A percentile compares a stretch with the other conserved stretches of the same genome.
phyloP scores from a whole-genome alignment of 805 yeast species.

The Cyberlindnera meyerae region DNA sequence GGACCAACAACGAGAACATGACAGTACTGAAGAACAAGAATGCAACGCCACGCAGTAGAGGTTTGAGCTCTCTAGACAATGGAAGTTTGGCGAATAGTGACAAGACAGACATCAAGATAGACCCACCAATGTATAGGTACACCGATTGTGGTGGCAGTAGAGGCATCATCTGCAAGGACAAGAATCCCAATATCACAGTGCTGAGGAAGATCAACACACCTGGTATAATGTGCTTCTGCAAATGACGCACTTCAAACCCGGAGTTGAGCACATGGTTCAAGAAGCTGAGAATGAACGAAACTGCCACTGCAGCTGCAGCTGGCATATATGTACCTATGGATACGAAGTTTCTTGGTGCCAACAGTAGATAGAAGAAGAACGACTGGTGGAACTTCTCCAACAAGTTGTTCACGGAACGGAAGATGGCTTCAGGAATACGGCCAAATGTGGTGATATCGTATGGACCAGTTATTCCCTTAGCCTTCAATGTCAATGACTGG shows the following conservation, averaged over 20 bases:
- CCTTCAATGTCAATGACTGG: slow-evolving; percentile 80
- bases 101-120: slow-evolving; percentile 16
- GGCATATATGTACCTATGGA: slow-evolving; percentile 94
- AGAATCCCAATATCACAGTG: slow-evolving; percentile 19
- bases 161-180: slow-evolving; percentile 18
- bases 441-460: slow-evolving; percentile 89
- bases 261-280: slow-evolving; percentile 47
- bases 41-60: slow-evolving; percentile 38
- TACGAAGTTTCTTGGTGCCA: slow-evolving; percentile 76
- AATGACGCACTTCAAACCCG: slow-evolving; percentile 14
- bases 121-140: slow-evolving; percentile 15
- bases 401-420: slow-evolving; percentile 85
- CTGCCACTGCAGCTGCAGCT: slow-evolving; percentile 67
- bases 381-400: slow-evolving; percentile 96
- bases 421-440: slow-evolving; percentile 78
- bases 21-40: slow-evolving; percentile 62
- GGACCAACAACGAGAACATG: slow-evolving; percentile 67
- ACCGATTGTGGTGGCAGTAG: slow-evolving; percentile 13
- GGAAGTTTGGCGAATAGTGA: slow-evolving; percentile 17
- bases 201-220: slow-evolving; percentile 25
- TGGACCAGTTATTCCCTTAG: slow-evolving; percentile 51
- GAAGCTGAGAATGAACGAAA: slow-evolving; percentile 65
- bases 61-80: slow-evolving; percentile 13
- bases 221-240: slow-evolving; percentile 2
- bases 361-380: slow-evolving; percentile 82